A percentile compares a stretch with the other conserved stretches of the same genome.
These are phyloP conservation scores for Phytopythium mirpurense DNA, from an alignment of 352 stramenopile species.

Conservation along the genomic window DNA sequence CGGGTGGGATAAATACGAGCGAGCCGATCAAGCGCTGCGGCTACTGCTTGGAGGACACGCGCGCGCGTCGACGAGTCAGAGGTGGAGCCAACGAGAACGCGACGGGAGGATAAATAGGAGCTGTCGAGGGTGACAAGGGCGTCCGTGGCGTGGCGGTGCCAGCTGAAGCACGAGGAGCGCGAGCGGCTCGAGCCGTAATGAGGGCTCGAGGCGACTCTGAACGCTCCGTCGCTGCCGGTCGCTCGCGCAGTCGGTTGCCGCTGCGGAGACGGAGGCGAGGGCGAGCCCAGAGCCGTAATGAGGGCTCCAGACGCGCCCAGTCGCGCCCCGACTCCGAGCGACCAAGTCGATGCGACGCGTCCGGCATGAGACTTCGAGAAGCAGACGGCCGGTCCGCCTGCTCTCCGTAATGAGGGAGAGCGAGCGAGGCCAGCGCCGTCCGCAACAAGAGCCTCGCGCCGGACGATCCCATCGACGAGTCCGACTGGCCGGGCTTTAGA, in stretches of 20 bases:
- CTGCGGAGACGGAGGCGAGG: neutral
- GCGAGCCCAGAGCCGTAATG: slow-evolving; percentile 18
- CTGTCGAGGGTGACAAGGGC: neutral
- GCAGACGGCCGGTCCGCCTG: neutral
- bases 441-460: neutral
- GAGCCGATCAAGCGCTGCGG: neutral
- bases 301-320: slow-evolving; percentile 8
- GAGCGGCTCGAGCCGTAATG: slow-evolving; percentile 4
- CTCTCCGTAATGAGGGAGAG: slow-evolving; percentile 25
- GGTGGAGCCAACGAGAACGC: neutral
- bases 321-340: neutral
- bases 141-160: neutral
- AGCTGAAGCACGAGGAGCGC: neutral
- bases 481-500: neutral
- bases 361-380: neutral
- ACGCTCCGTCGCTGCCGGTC: neutral
- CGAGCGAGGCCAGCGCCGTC: slow-evolving; percentile 1
- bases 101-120: neutral
- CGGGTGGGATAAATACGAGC: neutral
- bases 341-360: slow-evolving; percentile 2
- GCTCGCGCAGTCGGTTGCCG: neutral
- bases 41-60: neutral
- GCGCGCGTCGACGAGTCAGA: neutral
- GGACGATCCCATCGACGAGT: neutral
- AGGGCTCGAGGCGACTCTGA: slow-evolving; percentile 1